Conservation (phyloP, 192 early-diverging fungal species). For the Cladochytrium replicatum region DNA sequence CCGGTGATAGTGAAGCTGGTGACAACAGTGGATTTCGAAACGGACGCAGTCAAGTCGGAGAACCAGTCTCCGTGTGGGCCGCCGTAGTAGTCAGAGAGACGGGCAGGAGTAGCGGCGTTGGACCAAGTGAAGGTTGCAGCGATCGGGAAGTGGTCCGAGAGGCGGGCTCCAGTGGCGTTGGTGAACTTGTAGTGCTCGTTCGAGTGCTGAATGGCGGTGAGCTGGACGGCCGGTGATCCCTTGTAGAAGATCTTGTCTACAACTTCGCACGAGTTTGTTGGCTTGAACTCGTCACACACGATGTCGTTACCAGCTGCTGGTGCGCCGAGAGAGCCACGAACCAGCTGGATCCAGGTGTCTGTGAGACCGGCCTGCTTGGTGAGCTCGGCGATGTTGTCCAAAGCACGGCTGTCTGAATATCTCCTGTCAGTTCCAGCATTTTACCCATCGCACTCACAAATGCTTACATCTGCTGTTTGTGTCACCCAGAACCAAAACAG, state of each 20-base stretch:
- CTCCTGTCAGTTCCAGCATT: too few species aligned
- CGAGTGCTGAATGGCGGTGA: conserved; percentile 2
- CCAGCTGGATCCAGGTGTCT: conserved; percentile 12
- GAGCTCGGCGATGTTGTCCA: conserved; percentile 8
- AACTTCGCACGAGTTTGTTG: conserved; percentile 4
- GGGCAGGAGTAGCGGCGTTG: too few species aligned
- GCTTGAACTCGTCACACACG: not conserved
- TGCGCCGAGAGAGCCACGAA: conserved; percentile 1
- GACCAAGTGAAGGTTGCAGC: too few species aligned
- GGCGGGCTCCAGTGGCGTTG: not conserved
- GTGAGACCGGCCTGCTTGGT: conserved; percentile 1
- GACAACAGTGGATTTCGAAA: too few species aligned
- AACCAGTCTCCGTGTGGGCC: too few species aligned
- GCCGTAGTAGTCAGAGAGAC: too few species aligned
- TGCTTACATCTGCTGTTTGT: conserved; percentile 18
- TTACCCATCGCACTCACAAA: too few species aligned
- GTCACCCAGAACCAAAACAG: conserved; percentile 16
- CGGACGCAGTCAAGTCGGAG: too few species aligned
- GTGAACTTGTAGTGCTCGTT: conserved; percentile 4
- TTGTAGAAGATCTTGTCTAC: conserved; percentile 16
- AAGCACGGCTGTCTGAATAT: conserved; percentile 13
- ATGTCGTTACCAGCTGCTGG: not conserved
- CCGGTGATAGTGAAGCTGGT: too few species aligned
- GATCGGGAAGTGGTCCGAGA: conserved; percentile 12
- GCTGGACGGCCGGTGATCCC: not conserved